Base-by-base conservation (phyloP, 2,329 filamentous ascomycete species). In the Fusarium succisae region DNA sequence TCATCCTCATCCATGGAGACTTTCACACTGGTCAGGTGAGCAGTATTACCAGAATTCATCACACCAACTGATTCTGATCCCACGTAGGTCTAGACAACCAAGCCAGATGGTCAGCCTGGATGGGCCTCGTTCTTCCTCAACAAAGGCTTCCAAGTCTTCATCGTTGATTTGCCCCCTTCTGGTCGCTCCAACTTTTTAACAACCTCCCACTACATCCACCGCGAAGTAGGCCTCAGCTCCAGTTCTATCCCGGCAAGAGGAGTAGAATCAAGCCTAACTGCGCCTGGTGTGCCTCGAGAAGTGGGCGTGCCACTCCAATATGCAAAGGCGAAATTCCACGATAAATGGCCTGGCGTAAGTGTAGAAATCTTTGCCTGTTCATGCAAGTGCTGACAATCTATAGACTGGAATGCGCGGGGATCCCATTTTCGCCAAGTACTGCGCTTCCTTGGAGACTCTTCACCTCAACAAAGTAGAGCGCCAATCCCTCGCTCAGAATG, bases 371-470 rank as follows among this genome's bases (percentile, higher is more conserved):
- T 11, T 32, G 14, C 4, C 22, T 26, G 2, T 14, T 6, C 3
- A 8, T 13, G 13, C 4, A 18, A 50, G 10, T 44, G 32, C 67
- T 76, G 35, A 75, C 22, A 14, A 14, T 9, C 3, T 10, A 20
- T 38, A 83, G 81, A 79, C 79, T n/a, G 83, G 83, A 4, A 69
- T 72, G 44, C 73, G 77, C 20, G 85, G 85, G 6, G 87, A 90
- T 69, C 73, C 82, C 0, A 77, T 81, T 24, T 90, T 91, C 72
- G 84, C 87, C 66, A 80, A 79, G 3, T 88, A 88, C 75, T 86
- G 83, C 73, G 81, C 83, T 11, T 82, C 83, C 1, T 80, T 87
- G 32, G 80, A 84, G 3, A 82, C 84, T 5, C 78, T 83, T 8
- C 66, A 70, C 9, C 68, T 79, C n/a, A 77, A 68, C 17, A 78